Base-by-base conservation (phyloP, 352 stramenopile species). In the Blastocystis sp. region DNA sequence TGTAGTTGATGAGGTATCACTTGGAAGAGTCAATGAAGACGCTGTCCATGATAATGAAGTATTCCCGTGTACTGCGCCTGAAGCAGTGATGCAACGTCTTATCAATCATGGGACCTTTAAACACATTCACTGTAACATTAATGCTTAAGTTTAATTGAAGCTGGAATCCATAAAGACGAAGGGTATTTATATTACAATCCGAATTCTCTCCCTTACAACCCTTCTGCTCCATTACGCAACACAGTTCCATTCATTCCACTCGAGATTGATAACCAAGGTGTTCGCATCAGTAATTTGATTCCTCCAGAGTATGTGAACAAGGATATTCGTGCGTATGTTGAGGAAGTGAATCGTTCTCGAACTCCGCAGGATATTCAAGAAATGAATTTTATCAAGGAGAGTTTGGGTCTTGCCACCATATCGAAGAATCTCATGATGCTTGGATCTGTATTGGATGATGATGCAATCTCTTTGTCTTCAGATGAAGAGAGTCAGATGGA, bases 41-140 rank as follows among this genome's bases (percentile, higher is more conserved):
- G 27, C 52, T 12, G 49, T 66, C 19, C 71, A 83, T 37, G 71
- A 83, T n/a, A 83, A 83, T 42, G 46, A 65, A 21, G 6, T 65
- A 42, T 66, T 65, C 11, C 46, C 71, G 24, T 43, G 42, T 24
- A 35, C 46, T 21, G 24, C 29, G 11, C 42, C 49, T n/a, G 49
- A 83, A 24, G 51, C 12, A 12, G 21, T 83, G 21, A 35, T 83
- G 54, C 71, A 83, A 35, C 71, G 49, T 9, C 51, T 83, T 32
- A 57, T 65, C 14, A 83, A 83, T 56, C 71, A 83, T 39, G 71
- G 71, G n/a, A 54, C 11, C 9, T 83, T 83, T 56, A 83, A 83
- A 42, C 35, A 51, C 7, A 43, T 83, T 63, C 46, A 63, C 39
- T 83, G 71, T 83, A 39, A 39, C 27, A 46, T 7, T n/a, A n/a